Evolutionary conservation across 2,329 filamentous ascomycete species (phyloP).

Genomic region (Penicillium janthinellum): DNA sequence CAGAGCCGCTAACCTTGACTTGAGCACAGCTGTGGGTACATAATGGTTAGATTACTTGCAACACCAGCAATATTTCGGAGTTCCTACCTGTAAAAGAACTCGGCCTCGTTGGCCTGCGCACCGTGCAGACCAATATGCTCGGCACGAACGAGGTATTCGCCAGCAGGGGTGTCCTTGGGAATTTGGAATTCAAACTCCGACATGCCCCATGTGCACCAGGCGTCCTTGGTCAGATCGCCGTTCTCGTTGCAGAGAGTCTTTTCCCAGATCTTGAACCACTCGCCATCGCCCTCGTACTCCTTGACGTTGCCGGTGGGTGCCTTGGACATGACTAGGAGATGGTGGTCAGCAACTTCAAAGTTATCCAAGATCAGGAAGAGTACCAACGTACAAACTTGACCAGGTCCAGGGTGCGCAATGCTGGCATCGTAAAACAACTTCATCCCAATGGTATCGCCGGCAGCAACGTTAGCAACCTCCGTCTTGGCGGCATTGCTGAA

Average conservation of each 20-base stretch:
- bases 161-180: constrained; percentile 45
- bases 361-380: not conserved
- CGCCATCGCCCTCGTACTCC: constrained; percentile 25
- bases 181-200: constrained; percentile 39
- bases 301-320: constrained; percentile 20
- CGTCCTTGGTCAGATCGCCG: constrained; percentile 15
- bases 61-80: not conserved
- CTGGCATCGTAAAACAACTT: constrained; percentile 16
- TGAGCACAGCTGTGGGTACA: constrained; percentile 35
- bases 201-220: constrained; percentile 20
- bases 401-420: constrained; percentile 21
- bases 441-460: constrained; percentile 21
- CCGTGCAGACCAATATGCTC: constrained; percentile 54
- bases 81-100: constrained; percentile 50
- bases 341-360: not conserved
- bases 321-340: constrained; percentile 19
- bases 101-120: constrained; percentile 45
- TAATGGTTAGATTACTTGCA: not conserved
- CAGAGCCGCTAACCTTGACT: constrained; percentile 48
- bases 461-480: constrained; percentile 18
- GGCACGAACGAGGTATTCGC: constrained; percentile 53
- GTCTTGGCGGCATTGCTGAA: constrained; percentile 21
- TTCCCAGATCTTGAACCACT: constrained; percentile 30
- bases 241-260: constrained; percentile 18
- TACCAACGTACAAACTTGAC: constrained; percentile 20